Conservation (phyloP, 2,329 filamentous ascomycete species). For the Aspergillus versicolor region DNA sequence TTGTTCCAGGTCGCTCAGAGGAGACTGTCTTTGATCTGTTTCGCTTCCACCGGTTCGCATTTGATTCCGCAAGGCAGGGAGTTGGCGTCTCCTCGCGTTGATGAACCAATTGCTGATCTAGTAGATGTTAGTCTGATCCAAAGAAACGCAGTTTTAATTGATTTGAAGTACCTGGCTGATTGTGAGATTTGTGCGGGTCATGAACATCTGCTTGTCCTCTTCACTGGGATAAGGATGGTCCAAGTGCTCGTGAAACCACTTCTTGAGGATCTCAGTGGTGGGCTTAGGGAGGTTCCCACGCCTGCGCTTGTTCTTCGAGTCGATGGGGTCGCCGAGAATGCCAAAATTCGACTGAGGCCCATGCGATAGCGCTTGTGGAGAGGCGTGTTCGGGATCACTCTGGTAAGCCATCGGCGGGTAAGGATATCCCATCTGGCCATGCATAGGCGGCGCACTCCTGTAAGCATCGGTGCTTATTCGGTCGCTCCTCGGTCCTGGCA, state of each 20-base stretch:
- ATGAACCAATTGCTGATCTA: conserved; percentile 57
- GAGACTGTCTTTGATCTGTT: conserved; percentile 33
- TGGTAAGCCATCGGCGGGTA: conserved; percentile 30
- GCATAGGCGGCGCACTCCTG: conserved; percentile 22
- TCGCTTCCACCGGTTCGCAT: conserved; percentile 36
- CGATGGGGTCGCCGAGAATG: conserved; percentile 36
- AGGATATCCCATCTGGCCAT: conserved; percentile 28
- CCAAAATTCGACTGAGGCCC: conserved; percentile 39
- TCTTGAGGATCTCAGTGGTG: conserved; percentile 75
- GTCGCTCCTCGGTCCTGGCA: conserved; percentile 24
- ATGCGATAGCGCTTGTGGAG: conserved; percentile 28
- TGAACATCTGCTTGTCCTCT: conserved; percentile 81
- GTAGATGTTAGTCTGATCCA: neutral
- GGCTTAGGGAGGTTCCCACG: conserved; percentile 89
- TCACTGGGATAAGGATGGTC: conserved; percentile 83
- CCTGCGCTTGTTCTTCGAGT: conserved; percentile 53
- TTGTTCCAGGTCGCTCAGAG: conserved; percentile 36
- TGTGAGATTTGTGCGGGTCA: conserved; percentile 71
- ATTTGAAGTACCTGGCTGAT: conserved; percentile 59
- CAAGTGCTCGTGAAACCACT: conserved; percentile 77
- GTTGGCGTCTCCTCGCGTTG: conserved; percentile 49
- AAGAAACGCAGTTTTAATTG: neutral
- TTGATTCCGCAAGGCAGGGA: conserved; percentile 48
- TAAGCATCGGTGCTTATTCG: conserved; percentile 26
- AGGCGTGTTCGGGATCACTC: conserved; percentile 33